Percentiles rank a stretch among this genome's conserved stretches.
These are phyloP conservation scores for Scutellaria minor DNA, from an alignment of 257 asterid species.

Conservation along the genomic window DNA sequence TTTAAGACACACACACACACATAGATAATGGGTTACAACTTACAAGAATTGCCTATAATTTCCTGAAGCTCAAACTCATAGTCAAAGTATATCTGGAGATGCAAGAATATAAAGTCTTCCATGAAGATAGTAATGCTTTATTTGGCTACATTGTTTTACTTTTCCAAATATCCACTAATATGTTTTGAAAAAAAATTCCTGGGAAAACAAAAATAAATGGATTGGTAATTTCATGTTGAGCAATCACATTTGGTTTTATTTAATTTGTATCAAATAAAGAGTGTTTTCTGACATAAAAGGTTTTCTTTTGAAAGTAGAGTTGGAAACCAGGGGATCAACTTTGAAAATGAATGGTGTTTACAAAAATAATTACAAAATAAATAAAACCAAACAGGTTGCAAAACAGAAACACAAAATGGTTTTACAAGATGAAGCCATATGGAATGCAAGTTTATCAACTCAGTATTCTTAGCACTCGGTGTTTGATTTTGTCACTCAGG, in stretches of 20 bases:
- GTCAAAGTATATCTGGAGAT: neutral
- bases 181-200: neutral
- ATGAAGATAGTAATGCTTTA: neutral
- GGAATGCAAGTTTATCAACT: neutral
- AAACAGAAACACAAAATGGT: neutral
- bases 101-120: neutral
- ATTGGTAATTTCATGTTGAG: neutral
- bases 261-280: neutral
- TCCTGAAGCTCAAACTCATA: neutral
- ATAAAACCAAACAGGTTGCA: neutral
- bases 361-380: neutral
- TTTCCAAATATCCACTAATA: neutral
- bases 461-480: neutral
- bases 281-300: neutral
- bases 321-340: neutral
- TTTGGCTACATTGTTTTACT: neutral
- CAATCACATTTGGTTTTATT: neutral
- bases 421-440: slow-evolving; percentile 6
- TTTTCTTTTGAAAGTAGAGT: neutral
- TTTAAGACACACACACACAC: neutral
- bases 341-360: neutral
- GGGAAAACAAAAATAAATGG: neutral
- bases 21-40: neutral
- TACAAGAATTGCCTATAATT: neutral
- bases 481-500: neutral